Percentiles rank a stretch among this genome's conserved stretches.
phyloP scores from a whole-genome alignment of 2,329 filamentous ascomycete genomes.

The Apiospora hydei region DNA sequence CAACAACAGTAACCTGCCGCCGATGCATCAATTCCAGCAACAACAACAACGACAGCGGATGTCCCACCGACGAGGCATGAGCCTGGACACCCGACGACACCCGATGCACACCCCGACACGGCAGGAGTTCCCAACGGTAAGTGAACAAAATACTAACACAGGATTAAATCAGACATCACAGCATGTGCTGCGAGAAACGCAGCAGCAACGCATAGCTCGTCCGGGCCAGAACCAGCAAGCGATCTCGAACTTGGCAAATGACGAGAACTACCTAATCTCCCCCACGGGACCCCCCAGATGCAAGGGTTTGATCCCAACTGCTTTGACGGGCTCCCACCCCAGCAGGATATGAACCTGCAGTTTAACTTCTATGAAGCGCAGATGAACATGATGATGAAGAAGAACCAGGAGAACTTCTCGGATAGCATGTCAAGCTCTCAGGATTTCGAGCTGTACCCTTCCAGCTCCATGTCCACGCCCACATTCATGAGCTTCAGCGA shows the following conservation, averaged over 20 bases:
- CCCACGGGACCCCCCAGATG: slow-evolving; percentile 62
- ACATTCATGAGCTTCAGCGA: slow-evolving; percentile 59
- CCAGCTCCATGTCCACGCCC: slow-evolving; percentile 56
- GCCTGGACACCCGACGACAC: slow-evolving; percentile 76
- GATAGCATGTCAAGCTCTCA: slow-evolving; percentile 51
- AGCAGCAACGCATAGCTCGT: slow-evolving; percentile 85
- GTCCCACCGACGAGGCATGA: slow-evolving; percentile 82
- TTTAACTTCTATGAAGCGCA: slow-evolving; percentile 56
- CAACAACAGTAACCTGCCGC: slow-evolving; percentile 63
- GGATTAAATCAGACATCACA: slow-evolving; percentile 69
- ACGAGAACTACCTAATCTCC: slow-evolving; percentile 65
- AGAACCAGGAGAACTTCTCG: slow-evolving; percentile 53
- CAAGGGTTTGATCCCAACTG: slow-evolving; percentile 58
- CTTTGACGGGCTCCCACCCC: slow-evolving; percentile 45
- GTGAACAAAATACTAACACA: slow-evolving; percentile 61
- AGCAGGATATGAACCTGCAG: slow-evolving; percentile 47
- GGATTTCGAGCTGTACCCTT: slow-evolving; percentile 59
- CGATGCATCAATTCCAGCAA: slow-evolving; percentile 56
- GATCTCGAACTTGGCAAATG: slow-evolving; percentile 45
- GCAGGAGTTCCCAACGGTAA: slow-evolving; percentile 62
- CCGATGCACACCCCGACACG: slow-evolving; percentile 51
- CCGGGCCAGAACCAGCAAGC: slow-evolving; percentile 64
- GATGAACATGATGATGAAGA: slow-evolving; percentile 55
- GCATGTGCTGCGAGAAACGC: slow-evolving; percentile 88
- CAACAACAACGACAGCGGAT: slow-evolving; percentile 41